These are phyloP conservation scores for Umbilicus rupestris DNA, from an alignment of 164 flowering plant genomes.

Conservation along the genomic window DNA sequence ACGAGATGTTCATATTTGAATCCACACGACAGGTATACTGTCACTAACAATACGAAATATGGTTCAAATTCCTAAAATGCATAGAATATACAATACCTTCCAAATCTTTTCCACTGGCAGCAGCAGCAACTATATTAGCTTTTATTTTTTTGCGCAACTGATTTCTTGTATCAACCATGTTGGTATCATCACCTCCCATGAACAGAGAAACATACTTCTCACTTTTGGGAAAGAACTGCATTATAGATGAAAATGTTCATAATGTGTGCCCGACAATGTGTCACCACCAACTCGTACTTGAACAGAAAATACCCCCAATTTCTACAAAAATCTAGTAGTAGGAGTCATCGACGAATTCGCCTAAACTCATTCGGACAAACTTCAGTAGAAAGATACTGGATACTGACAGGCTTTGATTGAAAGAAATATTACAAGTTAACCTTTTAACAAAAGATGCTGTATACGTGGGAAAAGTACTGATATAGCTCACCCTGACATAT, in stretches of 20 bases:
- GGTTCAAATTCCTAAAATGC: neutral
- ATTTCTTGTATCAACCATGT: slow-evolving; percentile 64
- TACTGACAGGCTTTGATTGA: neutral
- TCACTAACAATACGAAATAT: neutral
- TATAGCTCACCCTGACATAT: slow-evolving; percentile 74
- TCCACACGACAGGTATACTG: neutral
- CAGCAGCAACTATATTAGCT: slow-evolving; percentile 81
- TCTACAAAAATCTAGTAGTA: neutral
- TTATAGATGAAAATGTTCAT: slow-evolving; percentile 7
- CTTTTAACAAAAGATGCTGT: neutral
- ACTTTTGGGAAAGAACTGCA: slow-evolving; percentile 93
- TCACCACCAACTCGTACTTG: neutral
- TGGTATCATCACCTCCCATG: slow-evolving; percentile 64
- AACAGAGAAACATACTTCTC: slow-evolving; percentile 90
- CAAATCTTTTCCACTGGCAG: slow-evolving; percentile 91
- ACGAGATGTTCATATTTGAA: neutral
- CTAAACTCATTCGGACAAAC: too few relatives aligned
- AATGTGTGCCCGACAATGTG: neutral
- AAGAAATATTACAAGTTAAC: neutral
- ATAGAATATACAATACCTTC: slow-evolving; percentile 47
- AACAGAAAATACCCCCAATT: neutral
- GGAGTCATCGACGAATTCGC: neutral
- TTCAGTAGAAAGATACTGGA: neutral
- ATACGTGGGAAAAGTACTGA: neutral
- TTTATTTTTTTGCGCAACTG: slow-evolving; percentile 78